Conservation (phyloP, 2,329 filamentous ascomycete genomes). For the Aspergillus sp. region DNA sequence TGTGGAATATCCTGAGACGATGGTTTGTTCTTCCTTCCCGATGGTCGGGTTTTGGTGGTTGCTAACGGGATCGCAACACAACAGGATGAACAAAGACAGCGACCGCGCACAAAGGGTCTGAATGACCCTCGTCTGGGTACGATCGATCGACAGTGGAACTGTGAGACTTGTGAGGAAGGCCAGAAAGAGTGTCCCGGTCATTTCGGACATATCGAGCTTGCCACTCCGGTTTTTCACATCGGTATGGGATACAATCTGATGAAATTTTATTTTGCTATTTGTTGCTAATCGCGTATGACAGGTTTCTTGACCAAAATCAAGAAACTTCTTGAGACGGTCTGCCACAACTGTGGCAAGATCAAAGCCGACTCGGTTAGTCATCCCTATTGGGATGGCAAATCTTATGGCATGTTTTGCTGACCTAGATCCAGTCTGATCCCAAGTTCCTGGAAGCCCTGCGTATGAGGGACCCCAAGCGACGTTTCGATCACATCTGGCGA, state of each 20-base stretch:
- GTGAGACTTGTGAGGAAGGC: slow-evolving; percentile 91
- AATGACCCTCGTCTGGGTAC: slow-evolving; percentile 96
- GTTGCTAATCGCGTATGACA: slow-evolving; percentile 31
- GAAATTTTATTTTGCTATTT: not conserved
- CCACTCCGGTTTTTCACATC: slow-evolving; percentile 90
- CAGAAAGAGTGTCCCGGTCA: slow-evolving; percentile 97
- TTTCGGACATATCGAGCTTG: slow-evolving; percentile 97
- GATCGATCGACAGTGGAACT: slow-evolving; percentile 93
- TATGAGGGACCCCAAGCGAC: slow-evolving; percentile 86
- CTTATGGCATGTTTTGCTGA: slow-evolving; percentile 50
- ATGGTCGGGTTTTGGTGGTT: slow-evolving; percentile 5
- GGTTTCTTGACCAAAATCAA: slow-evolving; percentile 99
- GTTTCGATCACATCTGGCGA: slow-evolving; percentile 90
- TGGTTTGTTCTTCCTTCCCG: slow-evolving; percentile 53
- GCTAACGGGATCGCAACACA: slow-evolving; percentile 14
- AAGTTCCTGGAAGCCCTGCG: slow-evolving; percentile 79
- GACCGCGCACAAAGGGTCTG: slow-evolving; percentile 84
- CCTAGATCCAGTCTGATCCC: slow-evolving; percentile 67
- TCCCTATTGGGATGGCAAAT: slow-evolving; percentile 57
- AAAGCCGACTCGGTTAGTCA: slow-evolving; percentile 96
- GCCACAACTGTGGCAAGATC: slow-evolving; percentile 98
- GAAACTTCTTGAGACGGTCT: slow-evolving; percentile 97
- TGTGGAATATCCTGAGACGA: slow-evolving; percentile 97
- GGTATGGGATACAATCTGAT: slow-evolving; percentile 42
- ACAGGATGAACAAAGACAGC: slow-evolving; percentile 81